Base-by-base conservation (phyloP, 2,329 filamentous ascomycete genomes). In the Ceratocystis albifundus region DNA sequence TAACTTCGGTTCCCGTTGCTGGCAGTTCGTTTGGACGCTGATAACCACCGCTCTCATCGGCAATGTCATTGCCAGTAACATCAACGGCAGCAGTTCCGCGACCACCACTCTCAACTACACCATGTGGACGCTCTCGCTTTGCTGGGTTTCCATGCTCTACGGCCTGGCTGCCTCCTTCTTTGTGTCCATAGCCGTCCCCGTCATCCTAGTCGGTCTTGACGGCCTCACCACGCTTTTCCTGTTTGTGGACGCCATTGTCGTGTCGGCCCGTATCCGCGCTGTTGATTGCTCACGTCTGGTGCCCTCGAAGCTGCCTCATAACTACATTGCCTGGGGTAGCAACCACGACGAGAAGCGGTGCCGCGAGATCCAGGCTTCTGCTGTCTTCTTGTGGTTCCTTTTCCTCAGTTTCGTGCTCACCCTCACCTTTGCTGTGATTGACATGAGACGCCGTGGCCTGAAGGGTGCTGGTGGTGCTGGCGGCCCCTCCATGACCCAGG, bases 361-460 rank as follows among this genome's bases (percentile, higher is more conserved):
- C 77, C 85, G 83, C 69, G 84, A 90, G 76, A 82, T 89, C 17
- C 88, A 92, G 77, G 88, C 88, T 46, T 82, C 83, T 69, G 84
- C 83, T 44, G 87, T 84, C 46, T 93, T 93, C 77, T 80, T 90
- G 76, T 93, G 87, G 87, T 91, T 92, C 77, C 81, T 89, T 62
- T 89, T 87, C 74, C 80, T 77, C 48, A 79, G 81, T 30, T 88
- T 87, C 72, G 76, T 78, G 32, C 84, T 78, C 2, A 80, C 80
- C 50, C 73, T 85, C 57, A 77, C 83, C 72, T 80, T 88, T 69
- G 76, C 80, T 66, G 74, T 84, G 71, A 76, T 77, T 68, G 79
- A 80, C 67, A 78, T 80, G 70, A 79, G 81, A 59, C 80, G 84
- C 50, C 76, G 79, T 65, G 74, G 75, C 67, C 63, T 73, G 53